Base-by-base conservation (phyloP, 495 filamentous ascomycete genomes). In the Penicillium parvum region DNA sequence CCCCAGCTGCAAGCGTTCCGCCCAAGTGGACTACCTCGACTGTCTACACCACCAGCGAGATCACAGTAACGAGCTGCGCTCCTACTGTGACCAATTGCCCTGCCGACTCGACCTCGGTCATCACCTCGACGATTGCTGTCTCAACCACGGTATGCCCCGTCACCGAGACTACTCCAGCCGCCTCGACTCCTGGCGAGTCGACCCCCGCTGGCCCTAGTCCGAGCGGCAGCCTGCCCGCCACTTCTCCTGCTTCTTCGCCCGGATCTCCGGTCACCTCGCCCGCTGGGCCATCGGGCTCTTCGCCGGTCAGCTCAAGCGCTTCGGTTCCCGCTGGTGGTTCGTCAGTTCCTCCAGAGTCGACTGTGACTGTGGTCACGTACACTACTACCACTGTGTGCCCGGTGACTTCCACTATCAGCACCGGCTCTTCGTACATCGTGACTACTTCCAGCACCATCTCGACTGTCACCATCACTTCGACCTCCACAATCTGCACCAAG, bases 61-160 rank as follows among this genome's bases (percentile, higher is more conserved):
- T 75, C 43, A 82, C 81, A 5, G 65, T 81, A 53, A 79, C 75
- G 3, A 74, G 71, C 43, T 83, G 78, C 55, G 69, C 71, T 6
- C 57, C 80, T 1, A 72, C 62, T 5, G 73, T 83, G n/a, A 77
- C 74, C 39, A 59, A 78, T 54, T 85, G 82, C 65, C 79, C 79
- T 4, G 75, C 56, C 26, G 45, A 57, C 15, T 78, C 60, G 33
- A 76, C 66, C 47, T 68, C 64, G 18, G 71, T 79, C 2, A 69
- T 74, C 18, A 79, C 78, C 22, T 71, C 74, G 10, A 69, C 75
- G 16, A 68, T 81, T 50, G 57, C 78, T n/a, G 46, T 82, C 48
- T 76, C 71, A 23, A 84, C 80, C 15, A 83, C 81, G 27, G 60
- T 81, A 43, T 77, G 73, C 55, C 77, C 82, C 22, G 73, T 79